Conservation (phyloP, 371 early-diverging fungal species). For the Dichotomocladium elegans region DNA sequence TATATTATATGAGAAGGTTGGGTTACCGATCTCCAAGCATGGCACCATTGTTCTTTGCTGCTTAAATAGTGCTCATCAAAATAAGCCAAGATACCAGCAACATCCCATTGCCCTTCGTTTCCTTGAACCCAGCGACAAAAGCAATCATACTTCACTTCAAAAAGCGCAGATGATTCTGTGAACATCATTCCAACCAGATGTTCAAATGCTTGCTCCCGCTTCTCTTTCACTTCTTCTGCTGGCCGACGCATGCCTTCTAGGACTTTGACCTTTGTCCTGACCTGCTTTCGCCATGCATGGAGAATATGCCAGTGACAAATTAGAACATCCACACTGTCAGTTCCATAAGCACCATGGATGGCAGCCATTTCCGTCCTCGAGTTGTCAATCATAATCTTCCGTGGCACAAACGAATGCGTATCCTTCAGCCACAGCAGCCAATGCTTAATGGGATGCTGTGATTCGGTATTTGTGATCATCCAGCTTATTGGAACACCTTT, state of each 20-base stretch:
- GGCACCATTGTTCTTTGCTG: conserved; percentile 5
- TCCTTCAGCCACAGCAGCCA: too few species aligned
- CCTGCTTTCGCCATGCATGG: conserved; percentile 3
- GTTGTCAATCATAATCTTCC: too few species aligned
- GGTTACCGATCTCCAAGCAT: too few species aligned
- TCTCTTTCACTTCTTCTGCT: neutral
- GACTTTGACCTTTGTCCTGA: neutral
- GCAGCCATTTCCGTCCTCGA: too few species aligned
- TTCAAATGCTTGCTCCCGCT: neutral
- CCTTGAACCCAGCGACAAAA: too few species aligned
- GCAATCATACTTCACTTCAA: neutral
- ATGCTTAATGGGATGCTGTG: too few species aligned
- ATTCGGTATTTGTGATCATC: conserved; percentile 6
- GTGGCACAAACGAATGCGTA: too few species aligned
- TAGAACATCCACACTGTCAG: neutral
- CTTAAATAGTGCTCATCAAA: neutral
- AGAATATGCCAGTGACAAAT: conserved; percentile 12
- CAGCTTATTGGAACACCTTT: too few species aligned
- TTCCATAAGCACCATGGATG: conserved; percentile 1
- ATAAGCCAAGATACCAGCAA: neutral
- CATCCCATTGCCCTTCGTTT: neutral
- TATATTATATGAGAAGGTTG: too few species aligned
- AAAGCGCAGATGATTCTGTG: too few species aligned
- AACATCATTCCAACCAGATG: conserved; percentile 2
- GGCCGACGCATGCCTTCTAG: too few species aligned